Evolutionary conservation across 1,139 yeast species (phyloP), one percentile per base, ranked within the genome.

Genomic region (Suhomyces anneliseae): DNA sequence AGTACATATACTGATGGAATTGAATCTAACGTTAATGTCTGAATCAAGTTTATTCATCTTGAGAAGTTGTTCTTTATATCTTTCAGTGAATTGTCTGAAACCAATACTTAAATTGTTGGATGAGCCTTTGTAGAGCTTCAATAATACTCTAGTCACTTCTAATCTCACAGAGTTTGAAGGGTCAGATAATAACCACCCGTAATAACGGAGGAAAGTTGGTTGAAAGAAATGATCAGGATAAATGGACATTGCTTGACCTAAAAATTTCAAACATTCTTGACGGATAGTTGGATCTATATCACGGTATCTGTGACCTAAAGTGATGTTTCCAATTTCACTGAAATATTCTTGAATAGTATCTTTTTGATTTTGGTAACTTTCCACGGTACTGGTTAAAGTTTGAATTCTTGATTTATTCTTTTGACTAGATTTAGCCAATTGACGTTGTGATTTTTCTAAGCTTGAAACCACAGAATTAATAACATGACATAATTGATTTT

Each of bases 101-200:
- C 85, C 85, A 24, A 68, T 56, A 27, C 65, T 61, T 49, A 66
- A 54, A 26, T 56, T 54, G 14, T 45, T 45, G 19, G 46, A 34
- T 24, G 55, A 47, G 9, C 54, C 45, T 45, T 70, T 77, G 53
- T 78, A 82, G 31, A 83, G 57, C 51, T 72, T 81, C 3, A 79
- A 69, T 42, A 92, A 66, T 4, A 79, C 76, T 54, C 75, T 80
- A 19, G 87, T 62, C 1, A 83, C 90, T 56, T 87, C 93, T 7
- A 71, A 61, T 53, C 96, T 76, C 1, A 89, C 95, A 4, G 64
- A 54, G 12, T 78, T 66, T 19, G 79, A 76, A 1, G 83, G 75
- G 59, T 92, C 98, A 8, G 93, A 83, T 40, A 90, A 68, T 24
- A 89, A 72, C 95, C 95, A 87, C 3, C 96, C 96, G 60, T 86